These are phyloP conservation scores for Axilococcus clingmanii DNA, from an alignment of 139 green algal genomes.

Conservation along the genomic window DNA sequence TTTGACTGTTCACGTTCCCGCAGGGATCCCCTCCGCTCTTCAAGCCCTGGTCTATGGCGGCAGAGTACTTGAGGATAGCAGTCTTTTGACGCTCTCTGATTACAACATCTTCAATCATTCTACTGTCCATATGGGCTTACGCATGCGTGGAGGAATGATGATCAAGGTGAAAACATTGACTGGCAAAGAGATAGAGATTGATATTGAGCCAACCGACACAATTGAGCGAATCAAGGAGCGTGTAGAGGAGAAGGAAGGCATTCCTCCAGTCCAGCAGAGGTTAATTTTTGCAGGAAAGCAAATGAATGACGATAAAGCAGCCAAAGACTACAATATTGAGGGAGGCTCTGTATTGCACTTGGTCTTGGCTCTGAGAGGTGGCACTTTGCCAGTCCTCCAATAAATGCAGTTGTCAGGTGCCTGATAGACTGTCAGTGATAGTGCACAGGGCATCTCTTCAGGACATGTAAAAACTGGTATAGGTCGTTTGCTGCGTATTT, in stretches of 20 bases:
- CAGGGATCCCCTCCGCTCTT: conserved; percentile 89
- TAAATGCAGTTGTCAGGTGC: too few relatives aligned
- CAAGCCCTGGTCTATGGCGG: conserved; percentile 94
- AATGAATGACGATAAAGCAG: conserved; percentile 98
- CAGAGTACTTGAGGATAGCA: conserved; percentile 94
- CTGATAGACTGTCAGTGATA: too few relatives aligned
- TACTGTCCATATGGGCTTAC: conserved; percentile 95
- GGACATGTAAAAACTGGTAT: too few relatives aligned
- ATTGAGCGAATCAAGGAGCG: conserved; percentile 99
- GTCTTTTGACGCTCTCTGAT: conserved; percentile 86
- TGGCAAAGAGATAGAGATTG: conserved; percentile 99
- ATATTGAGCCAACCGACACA: conserved; percentile 96
- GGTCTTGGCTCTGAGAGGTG: conserved; percentile 52
- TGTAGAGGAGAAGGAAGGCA: conserved; percentile 99
- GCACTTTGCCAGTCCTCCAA: neutral
- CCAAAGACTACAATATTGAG: conserved; percentile 99
- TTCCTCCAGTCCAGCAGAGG: conserved; percentile 96
- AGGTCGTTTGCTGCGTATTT: too few relatives aligned
- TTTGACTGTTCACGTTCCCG: too few relatives aligned
- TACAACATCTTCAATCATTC: conserved; percentile 98
- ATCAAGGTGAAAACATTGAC: conserved; percentile 98
- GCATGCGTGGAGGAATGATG: conserved; percentile 56
- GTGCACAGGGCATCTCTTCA: too few relatives aligned
- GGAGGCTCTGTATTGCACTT: conserved; percentile 95
- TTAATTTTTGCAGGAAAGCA: conserved; percentile 97